These are phyloP conservation scores for Cyclospora cayetanensis DNA, from an alignment of 169 alveolate genomes.

Conservation along the genomic window DNA sequence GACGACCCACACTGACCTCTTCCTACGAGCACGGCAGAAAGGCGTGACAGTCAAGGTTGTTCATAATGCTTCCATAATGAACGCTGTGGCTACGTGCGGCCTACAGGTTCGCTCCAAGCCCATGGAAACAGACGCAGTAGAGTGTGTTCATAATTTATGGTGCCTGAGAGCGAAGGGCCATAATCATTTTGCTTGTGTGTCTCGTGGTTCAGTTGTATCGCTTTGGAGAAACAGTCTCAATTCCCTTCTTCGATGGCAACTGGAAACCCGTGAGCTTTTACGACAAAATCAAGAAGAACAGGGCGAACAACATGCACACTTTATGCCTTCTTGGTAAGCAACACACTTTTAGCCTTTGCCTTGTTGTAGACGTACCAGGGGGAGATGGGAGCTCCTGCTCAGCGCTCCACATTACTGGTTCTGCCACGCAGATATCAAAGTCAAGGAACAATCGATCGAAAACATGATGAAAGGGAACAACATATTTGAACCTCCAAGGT, in stretches of 20 bases:
- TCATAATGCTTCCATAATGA: conserved; percentile 90
- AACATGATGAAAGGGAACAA: conserved; percentile 93
- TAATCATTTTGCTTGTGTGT: background rate
- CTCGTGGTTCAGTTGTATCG: conserved; percentile 88
- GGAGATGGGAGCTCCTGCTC: too few species aligned
- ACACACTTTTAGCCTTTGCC: too few species aligned
- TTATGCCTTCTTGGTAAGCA: conserved; percentile 90
- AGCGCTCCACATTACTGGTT: background rate
- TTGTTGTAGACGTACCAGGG: too few species aligned
- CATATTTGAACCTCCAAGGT: conserved; percentile 95
- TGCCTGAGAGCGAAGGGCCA: background rate
- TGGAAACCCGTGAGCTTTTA: conserved; percentile 98
- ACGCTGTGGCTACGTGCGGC: conserved; percentile 85
- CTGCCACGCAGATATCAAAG: conserved; percentile 93
- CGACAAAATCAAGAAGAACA: conserved; percentile 93
- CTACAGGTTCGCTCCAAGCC: conserved; percentile 73
- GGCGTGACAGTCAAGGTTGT: conserved; percentile 86
- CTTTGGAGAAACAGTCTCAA: conserved; percentile 98
- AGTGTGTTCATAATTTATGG: background rate
- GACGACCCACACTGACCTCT: conserved; percentile 91
- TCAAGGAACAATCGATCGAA: conserved; percentile 96
- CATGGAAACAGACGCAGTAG: background rate
- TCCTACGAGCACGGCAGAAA: conserved; percentile 83
- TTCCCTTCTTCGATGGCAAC: conserved; percentile 97
- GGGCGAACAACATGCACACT: conserved; percentile 93